Percentiles rank a stretch among this genome's conserved stretches.
Evolutionary conservation across 352 stramenopile genomes (phyloP).

Genomic region (Nothophytophthora sp.): DNA sequence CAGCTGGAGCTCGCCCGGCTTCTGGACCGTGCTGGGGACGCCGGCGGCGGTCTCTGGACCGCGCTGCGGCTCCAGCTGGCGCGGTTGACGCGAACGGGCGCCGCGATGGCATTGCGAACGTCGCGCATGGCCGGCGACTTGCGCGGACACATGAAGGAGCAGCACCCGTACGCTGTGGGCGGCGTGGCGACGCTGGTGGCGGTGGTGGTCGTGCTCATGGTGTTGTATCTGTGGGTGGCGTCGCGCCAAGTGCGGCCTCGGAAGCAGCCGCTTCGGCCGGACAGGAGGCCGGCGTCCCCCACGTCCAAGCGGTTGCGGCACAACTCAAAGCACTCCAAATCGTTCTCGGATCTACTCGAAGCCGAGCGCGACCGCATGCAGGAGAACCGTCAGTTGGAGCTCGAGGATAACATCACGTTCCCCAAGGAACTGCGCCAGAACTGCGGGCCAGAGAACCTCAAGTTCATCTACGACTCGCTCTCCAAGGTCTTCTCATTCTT

Average conservation of each 20-base stretch:
- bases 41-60: conserved; percentile 16
- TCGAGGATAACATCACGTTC: conserved; percentile 70
- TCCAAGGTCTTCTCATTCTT: conserved; percentile 85
- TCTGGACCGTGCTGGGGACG: neutral
- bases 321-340: conserved; percentile 61
- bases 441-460: conserved; percentile 72
- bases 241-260: conserved; percentile 77
- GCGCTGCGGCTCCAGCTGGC: conserved; percentile 12
- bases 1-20: conserved; percentile 15
- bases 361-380: conserved; percentile 62
- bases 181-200: conserved; percentile 46
- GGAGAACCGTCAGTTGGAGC: conserved; percentile 60
- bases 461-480: conserved; percentile 79
- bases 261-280: conserved; percentile 28
- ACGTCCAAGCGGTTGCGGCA: conserved; percentile 72
- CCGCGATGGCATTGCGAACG: conserved; percentile 20
- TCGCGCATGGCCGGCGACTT: conserved; percentile 13
- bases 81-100: conserved; percentile 13
- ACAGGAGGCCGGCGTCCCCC: conserved; percentile 53
- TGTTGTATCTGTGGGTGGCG: conserved; percentile 81
- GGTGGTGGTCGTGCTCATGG: conserved; percentile 41
- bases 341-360: conserved; percentile 67
- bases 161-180: conserved; percentile 49
- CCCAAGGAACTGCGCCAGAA: conserved; percentile 55
- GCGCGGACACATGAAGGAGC: conserved; percentile 22